A percentile compares a stretch with the other conserved stretches of the same genome.
These are phyloP conservation scores for Aureobasidium uvarum DNA, from an alignment of 2,329 filamentous ascomycete species.

Conservation along the genomic window DNA sequence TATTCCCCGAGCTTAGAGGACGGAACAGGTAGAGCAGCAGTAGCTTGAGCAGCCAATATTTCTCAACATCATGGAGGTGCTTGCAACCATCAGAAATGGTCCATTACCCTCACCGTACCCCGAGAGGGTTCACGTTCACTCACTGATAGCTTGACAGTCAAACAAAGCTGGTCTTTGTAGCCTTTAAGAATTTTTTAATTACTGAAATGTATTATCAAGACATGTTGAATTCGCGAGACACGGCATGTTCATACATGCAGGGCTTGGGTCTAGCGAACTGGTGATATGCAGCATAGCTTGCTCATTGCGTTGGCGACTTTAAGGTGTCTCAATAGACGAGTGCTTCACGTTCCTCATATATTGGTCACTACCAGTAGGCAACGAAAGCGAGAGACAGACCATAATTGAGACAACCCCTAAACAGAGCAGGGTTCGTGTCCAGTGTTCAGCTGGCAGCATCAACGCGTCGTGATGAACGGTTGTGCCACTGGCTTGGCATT, in stretches of 20 bases:
- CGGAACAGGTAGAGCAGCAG: neutral
- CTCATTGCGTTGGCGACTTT: neutral
- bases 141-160: neutral
- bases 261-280: neutral
- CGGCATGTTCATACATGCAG: neutral
- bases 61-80: neutral
- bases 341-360: neutral
- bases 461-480: constrained; percentile 14
- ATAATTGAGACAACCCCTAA: too few species aligned
- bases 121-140: too few species aligned
- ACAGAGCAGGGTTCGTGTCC: neutral
- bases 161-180: neutral
- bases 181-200: neutral
- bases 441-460: constrained; percentile 5
- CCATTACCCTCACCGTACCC: neutral
- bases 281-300: neutral
- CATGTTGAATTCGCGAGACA: neutral
- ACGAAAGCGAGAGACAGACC: too few species aligned
- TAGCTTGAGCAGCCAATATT: neutral
- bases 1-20: neutral
- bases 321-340: neutral
- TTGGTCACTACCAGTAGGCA: neutral
- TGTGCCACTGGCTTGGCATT: constrained; percentile 8
- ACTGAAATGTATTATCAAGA: neutral
- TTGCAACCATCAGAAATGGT: neutral